These are phyloP conservation scores for Trebouxia sp. DNA, from an alignment of 139 green algal genomes.

Conservation along the genomic window DNA sequence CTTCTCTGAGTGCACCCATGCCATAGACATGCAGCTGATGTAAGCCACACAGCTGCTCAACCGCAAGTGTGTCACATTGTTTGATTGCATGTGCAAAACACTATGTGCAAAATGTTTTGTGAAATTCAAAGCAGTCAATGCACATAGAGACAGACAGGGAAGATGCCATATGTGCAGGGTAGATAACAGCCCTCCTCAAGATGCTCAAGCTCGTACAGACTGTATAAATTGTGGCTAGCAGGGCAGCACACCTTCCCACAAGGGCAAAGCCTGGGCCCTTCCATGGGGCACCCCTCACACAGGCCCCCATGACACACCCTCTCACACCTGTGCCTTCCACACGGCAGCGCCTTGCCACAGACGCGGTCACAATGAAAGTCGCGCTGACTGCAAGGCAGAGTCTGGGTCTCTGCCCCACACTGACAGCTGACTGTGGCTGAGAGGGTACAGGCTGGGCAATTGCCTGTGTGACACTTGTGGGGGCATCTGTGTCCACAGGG, in stretches of 20 bases:
- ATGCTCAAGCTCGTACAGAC: too few species aligned
- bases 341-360: slow-evolving; percentile 63
- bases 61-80: too few species aligned
- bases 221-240: too few species aligned
- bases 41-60: too few species aligned
- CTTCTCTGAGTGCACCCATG: too few species aligned
- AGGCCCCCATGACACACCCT: slow-evolving; percentile 57
- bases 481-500: slow-evolving; percentile 59
- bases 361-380: slow-evolving; percentile 56
- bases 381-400: slow-evolving; percentile 51
- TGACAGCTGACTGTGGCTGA: slow-evolving; percentile 40
- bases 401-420: slow-evolving; percentile 51
- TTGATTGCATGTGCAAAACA: too few species aligned
- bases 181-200: too few species aligned
- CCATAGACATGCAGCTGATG: too few species aligned
- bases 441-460: slow-evolving; percentile 45
- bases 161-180: too few species aligned
- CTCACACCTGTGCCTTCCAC: slow-evolving; percentile 64
- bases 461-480: slow-evolving; percentile 56
- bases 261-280: slow-evolving; percentile 68
- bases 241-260: slow-evolving; percentile 75
- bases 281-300: slow-evolving; percentile 69
- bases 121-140: too few species aligned
- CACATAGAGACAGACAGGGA: too few species aligned
- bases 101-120: too few species aligned